Base-by-base conservation (phyloP, 129 eudicot species). In the Helianthus annuus region DNA sequence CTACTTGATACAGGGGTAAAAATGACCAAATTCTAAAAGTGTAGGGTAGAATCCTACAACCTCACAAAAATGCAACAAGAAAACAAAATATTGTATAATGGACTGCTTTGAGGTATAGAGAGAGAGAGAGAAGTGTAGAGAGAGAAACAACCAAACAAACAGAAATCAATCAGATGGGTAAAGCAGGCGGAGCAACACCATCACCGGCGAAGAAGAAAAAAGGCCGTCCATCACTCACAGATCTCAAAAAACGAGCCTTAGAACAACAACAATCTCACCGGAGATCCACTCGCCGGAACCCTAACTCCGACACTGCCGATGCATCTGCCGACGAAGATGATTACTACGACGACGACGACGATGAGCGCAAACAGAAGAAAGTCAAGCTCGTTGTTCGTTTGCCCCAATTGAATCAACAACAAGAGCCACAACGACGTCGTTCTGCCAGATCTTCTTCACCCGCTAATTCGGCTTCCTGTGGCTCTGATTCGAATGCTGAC, bases 281-380 rank as follows among this genome's bases (percentile, higher is more conserved):
- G 60, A 88, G 95, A 89, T 90, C 99, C 83, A 76, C 86, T 53
- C 97, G 97, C 77, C 97, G 94, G 66, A 90, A 86, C 93, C 90
- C 91, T 81, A 77, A 42, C 65, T 60, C 66, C 55, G 73, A n/a
- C 3, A 14, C 71, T 53, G 60, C 90, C 42, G 70, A 77, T 38
- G 64, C 69, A 8, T 77, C 81, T 5, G 69, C 80, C 0, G 82
- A 71, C n/a, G 71, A 78, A 6, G 8, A 42, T 42, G 46, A 42
- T 64, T 55, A 83, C 7, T 88, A 83, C 5, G 95, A 89, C 75
- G 98, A 92, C 40, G 97, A 92, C 48, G 97, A 91, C 4, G 98
- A 92, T 53, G 98, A 92, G 76, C 29, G 91, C 60, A 66, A 76
- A 60, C 81, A 90, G 88, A 90, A 94, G 80, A 88, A 90, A 74